Evolutionary conservation across 2,329 filamentous ascomycete genomes (phyloP), one percentile per base, ranked within the genome.

Genomic region (Teratosphaeria nubilosa): DNA sequence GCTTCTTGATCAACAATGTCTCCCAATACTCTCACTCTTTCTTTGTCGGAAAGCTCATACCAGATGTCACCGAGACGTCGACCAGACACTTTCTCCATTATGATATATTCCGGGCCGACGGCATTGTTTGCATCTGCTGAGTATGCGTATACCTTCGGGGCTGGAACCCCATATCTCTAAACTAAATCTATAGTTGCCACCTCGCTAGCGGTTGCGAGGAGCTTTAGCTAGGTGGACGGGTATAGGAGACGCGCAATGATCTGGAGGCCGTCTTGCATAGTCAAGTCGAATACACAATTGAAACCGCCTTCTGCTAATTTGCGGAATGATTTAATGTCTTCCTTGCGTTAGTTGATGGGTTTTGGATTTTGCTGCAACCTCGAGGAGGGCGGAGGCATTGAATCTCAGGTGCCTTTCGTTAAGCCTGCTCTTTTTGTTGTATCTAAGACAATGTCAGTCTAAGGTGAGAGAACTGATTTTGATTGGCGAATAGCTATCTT

Each of bases 1-100:
- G 62, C 60, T 58, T 72, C 70, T 14, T 68, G 51, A 27, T 71
- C 63, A 10, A 69, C 68, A 2, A 71, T 60, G 55, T 62, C 62
- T 5, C 54, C 59, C 54, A 70, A 62, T 3, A 71, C 59, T 25
- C 56, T 61, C 24, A 65, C 63, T 57, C 67, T 67, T 25, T 65
- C 63, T 37, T 66, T 57, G 24, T 66, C 63, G 1, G 60, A 59
- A 6, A 68, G 55, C 1, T 63, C 53, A 52, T 54, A 63, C 66
- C 66, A 69, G 25, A 61, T 56, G 16, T 68, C 60, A 1, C 60
- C 60, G 2, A 69, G 56, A 48, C 55, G 34, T 20, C 53, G 30
- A 11, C 65, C 66, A 24, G 14, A n/a, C 5, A 59, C 50, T 41
- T 61, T 62, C 34, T 65, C 63, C 63, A 66, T 66, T 3, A 66